Evolutionary conservation across 2,329 filamentous ascomycete genomes (phyloP), one percentile per base, ranked within the genome.

Genomic region (Exophiala lecanii-corni): DNA sequence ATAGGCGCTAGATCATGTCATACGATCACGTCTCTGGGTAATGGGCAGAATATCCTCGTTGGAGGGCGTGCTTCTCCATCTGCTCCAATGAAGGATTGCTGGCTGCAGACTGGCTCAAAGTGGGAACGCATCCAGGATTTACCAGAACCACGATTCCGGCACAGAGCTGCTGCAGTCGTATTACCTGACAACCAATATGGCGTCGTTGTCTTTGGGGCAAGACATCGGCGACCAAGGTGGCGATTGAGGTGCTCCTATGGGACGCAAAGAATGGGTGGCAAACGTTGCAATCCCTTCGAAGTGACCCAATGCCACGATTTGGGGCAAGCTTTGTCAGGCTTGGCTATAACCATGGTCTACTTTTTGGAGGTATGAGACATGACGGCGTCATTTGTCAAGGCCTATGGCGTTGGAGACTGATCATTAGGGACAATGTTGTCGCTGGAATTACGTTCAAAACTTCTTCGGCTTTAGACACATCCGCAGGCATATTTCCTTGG

Each of bases 41-140:
- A 71, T 23, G 63, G 65, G 16, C 76, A 76, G 12, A 74, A 74
- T 46, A 64, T 96, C 9, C 69, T 95, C 35, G 74, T 78, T 20
- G 89, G 91, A 17, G 91, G 91, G 4, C 76, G 89, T 46, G 73
- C 76, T n/a, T 91, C 87, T 5, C 89, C 89, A 3, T 72, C 80
- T 9, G 74, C 73, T 20, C 80, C 80, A 1, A 68, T 87, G 31
- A 69, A 70, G 25, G 86, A 92, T 61, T 89, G 84, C 55, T 96
- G 87, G 87, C 55, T 89, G 2, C 78, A 82, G 50, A 71, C 75
- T 39, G 74, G 74, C 38, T 71, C 71, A 20, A 61, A 57, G 10
- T 95, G 88, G 88, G 70, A 72, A 45, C 73, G 70, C 50, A 74
- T 78, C 10, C 71, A 82, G 45, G 74, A 78, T 55, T 69, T 95